Conservation (phyloP, 352 stramenopile genomes). For the Elongisporangium senticosum region DNA sequence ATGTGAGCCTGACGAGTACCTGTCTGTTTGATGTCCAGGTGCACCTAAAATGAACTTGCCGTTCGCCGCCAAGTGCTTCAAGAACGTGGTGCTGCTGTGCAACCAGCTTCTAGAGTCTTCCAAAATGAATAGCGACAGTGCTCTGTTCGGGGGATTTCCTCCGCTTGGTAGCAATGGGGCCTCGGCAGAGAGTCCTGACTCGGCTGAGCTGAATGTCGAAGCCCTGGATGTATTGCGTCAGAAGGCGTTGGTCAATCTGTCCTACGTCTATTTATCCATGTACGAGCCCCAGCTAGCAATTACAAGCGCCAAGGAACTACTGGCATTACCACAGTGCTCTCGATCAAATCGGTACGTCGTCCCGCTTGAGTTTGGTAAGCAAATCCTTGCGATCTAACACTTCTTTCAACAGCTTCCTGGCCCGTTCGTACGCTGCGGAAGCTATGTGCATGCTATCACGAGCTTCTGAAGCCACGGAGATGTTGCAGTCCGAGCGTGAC, state of each 20-base stretch:
- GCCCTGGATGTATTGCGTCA: constrained; percentile 70
- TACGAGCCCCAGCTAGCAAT: constrained; percentile 88
- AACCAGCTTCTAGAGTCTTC: constrained; percentile 61
- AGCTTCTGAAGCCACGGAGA: constrained; percentile 68
- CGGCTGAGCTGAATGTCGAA: constrained; percentile 32
- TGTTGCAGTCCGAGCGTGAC: constrained; percentile 66
- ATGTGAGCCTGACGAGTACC: no score
- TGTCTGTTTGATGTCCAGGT: no score
- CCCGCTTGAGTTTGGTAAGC: not conserved
- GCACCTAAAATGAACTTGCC: constrained; percentile 76
- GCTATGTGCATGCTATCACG: constrained; percentile 86
- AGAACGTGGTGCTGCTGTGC: constrained; percentile 80
- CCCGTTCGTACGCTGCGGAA: constrained; percentile 86
- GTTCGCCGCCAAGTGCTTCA: constrained; percentile 86
- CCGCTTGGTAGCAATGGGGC: constrained; percentile 7
- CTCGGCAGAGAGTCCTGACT: constrained; percentile 17
- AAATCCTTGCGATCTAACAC: not conserved
- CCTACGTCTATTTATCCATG: constrained; percentile 89
- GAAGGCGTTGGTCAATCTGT: constrained; percentile 83
- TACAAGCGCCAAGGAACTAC: constrained; percentile 71
- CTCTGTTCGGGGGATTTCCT: constrained; percentile 2
- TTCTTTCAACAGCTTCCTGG: constrained; percentile 40
- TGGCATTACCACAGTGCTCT: constrained; percentile 59
- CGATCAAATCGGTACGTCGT: constrained; percentile 52
- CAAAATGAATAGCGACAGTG: constrained; percentile 22